phyloP scores from a whole-genome alignment of 1,139 yeast species.

The Candida tetrigidarum region DNA sequence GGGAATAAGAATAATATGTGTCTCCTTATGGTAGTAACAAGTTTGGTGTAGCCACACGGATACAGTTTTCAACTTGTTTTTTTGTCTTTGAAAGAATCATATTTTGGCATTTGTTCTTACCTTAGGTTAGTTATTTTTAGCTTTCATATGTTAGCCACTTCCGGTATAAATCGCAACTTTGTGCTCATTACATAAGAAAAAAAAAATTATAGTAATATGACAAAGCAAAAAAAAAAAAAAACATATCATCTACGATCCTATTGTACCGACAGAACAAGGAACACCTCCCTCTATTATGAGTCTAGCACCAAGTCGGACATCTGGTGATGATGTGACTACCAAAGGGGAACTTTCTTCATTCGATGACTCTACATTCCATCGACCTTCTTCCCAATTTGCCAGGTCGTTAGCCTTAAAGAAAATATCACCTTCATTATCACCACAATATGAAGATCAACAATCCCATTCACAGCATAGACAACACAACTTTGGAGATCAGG shows the following conservation, averaged over 20 bases:
- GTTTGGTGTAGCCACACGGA: too few species aligned
- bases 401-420: constrained; percentile 1
- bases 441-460: constrained; percentile 8
- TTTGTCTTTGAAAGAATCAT: too few species aligned
- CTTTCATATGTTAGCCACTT: too few species aligned
- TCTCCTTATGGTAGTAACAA: too few species aligned
- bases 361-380: constrained; percentile 6
- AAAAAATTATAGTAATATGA: not conserved
- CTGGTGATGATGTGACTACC: not conserved
- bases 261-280: too few species aligned
- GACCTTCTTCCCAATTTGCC: constrained; percentile 2
- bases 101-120: too few species aligned
- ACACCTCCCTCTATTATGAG: too few species aligned
- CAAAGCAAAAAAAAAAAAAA: not conserved
- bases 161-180: not conserved
- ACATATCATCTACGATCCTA: not conserved
- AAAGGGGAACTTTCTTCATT: constrained; percentile 3
- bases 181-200: not conserved
- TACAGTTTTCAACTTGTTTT: too few species aligned
- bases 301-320: constrained; percentile 4
- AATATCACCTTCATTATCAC: constrained; percentile 8
- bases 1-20: too few species aligned
- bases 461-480: not conserved
- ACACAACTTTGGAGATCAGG: not conserved
- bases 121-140: too few species aligned